Evolutionary conservation across 2,329 filamentous ascomycete species (phyloP), one percentile per base, ranked within the genome.

Genomic region (Clarireedia monteithiana): DNA sequence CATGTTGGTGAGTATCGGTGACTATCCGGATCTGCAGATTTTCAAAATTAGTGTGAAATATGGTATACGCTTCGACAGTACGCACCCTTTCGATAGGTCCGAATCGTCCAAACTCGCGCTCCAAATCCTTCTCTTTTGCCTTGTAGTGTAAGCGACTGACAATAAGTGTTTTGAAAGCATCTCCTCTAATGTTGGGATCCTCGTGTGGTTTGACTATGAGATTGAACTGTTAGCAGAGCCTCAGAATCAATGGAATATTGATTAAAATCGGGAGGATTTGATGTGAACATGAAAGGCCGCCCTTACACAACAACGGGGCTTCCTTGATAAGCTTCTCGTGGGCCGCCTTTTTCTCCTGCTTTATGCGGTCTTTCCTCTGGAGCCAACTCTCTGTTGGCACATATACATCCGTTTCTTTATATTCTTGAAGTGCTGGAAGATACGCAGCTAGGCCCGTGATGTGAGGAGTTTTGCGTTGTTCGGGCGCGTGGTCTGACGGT

Each of bases 121-220:
- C 91, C 44, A 99, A 78, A 68, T 99, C 94, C 65, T 91, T 84
- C 67, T 92, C 88, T 61, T 89, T 91, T 48, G 88, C 86, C 58
- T 94, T 88, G 69, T 96, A 99, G 68, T 87, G 91, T 49, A 99
- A 79, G 54, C 94, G 86, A 53, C 89, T 87, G 54, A 97, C 88
- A 67, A 99, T 95, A 50, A 99, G 78, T 14, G 94, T 99, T 74
- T 89, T 95, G 78, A 94, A 96, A 1, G 92, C 87, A 74, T 97
- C 91, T 56, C 94, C 92, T 62, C 91, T 84, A 62, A 96, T 86
- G 66, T 96, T 94, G 12, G 87, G 82, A 67, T 99, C 94, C 39
- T 94, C 85, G 24, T 77, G 75, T 6, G 94, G 92, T 61, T 92
- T 88, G 72, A 88, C 91, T 91, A 62, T 39, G 61, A 27, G 5